Evolutionary conservation across 345 rosid species (phyloP).

Genomic region (Arabis alpina): DNA sequence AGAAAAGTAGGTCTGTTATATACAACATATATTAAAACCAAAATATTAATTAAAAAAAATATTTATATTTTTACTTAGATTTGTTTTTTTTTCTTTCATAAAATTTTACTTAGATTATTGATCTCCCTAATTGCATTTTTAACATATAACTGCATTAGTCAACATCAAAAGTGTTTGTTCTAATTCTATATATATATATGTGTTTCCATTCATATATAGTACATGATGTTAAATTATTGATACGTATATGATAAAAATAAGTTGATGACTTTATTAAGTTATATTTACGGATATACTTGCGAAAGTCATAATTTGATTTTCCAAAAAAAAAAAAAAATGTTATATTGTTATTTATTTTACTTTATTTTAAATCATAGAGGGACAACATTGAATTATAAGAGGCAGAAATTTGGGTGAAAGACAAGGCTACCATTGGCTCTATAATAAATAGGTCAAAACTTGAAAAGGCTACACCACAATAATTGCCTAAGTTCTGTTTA

Average conservation of each 20-base stretch:
- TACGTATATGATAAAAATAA: slow-evolving; percentile 3
- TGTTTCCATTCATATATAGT: not conserved
- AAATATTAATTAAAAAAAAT: not conserved
- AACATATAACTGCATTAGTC: not conserved
- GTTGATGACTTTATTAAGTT: not conserved
- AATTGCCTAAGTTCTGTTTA: slow-evolving; percentile 10
- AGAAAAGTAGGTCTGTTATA: not conserved
- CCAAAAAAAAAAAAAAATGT: not conserved
- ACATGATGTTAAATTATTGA: not conserved
- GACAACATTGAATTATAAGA: slow-evolving; percentile 26
- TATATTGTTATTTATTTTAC: too few species aligned
- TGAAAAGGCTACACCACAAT: slow-evolving; percentile 35
- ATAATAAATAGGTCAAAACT: slow-evolving; percentile 30
- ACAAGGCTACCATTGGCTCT: slow-evolving; percentile 37
- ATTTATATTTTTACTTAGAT: not conserved
- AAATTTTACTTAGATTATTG: not conserved
- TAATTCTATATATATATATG: not conserved
- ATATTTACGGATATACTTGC: not conserved
- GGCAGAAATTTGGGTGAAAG: slow-evolving; percentile 22
- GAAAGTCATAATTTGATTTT: slow-evolving; percentile 14
- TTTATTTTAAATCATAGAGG: not conserved
- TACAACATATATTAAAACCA: not conserved
- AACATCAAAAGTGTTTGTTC: not conserved
- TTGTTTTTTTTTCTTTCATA: too few species aligned
- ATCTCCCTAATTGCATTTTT: not conserved